Conservation (phyloP, 2,329 filamentous ascomycete genomes). For the Cercospora zeina region DNA sequence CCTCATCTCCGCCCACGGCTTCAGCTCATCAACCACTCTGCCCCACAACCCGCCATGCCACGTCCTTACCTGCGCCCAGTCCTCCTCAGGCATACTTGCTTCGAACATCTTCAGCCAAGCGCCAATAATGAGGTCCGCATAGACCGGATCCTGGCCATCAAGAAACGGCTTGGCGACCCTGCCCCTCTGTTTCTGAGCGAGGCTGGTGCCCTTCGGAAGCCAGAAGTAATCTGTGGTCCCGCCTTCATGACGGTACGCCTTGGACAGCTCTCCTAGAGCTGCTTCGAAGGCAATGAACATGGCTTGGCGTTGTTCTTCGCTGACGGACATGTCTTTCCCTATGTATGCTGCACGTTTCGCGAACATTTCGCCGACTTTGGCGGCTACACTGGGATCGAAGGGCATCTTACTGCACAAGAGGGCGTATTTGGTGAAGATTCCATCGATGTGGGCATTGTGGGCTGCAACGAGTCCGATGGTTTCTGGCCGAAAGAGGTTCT, state of each 20-base stretch:
- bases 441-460: constrained; percentile 60
- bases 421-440: constrained; percentile 53
- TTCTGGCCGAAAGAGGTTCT: constrained; percentile 53
- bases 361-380: constrained; percentile 52
- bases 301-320: constrained; percentile 45
- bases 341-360: constrained; percentile 46
- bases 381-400: constrained; percentile 53
- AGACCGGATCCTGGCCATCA: constrained; percentile 48
- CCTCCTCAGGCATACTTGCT: constrained; percentile 45
- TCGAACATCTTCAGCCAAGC: constrained; percentile 56
- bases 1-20: constrained; percentile 30
- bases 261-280: constrained; percentile 47
- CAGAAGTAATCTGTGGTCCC: constrained; percentile 34
- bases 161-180: constrained; percentile 51
- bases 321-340: constrained; percentile 43
- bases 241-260: constrained; percentile 45
- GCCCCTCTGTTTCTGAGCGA: constrained; percentile 27
- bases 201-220: constrained; percentile 23
- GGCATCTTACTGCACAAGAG: constrained; percentile 50
- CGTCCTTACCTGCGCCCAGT: constrained; percentile 51
- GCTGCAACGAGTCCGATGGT: constrained; percentile 42
- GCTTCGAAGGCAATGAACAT: constrained; percentile 46
- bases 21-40: constrained; percentile 49
- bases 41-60: constrained; percentile 58
- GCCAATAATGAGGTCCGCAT: constrained; percentile 60